phyloP scores from a whole-genome alignment of 2,329 filamentous ascomycete genomes.

The Diaporthe sp. region DNA sequence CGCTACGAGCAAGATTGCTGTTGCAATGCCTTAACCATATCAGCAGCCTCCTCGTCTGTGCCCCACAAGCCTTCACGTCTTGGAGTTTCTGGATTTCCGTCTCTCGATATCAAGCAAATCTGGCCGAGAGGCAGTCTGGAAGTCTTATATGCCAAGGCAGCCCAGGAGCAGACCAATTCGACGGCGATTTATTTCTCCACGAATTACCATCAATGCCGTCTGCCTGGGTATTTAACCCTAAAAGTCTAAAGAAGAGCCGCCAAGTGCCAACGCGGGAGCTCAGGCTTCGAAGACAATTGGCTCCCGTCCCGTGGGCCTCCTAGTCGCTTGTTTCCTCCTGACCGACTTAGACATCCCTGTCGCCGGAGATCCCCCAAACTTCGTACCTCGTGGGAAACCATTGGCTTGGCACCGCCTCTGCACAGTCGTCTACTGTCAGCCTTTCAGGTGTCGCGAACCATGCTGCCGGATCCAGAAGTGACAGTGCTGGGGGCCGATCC shows the following conservation, averaged over 20 bases:
- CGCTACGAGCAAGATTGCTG: neutral
- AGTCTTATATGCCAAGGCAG: conserved; percentile 28
- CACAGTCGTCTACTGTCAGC: neutral
- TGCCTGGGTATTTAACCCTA: conserved; percentile 17
- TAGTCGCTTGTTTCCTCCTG: conserved; percentile 24
- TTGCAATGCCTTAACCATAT: conserved; percentile 5
- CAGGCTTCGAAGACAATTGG: conserved; percentile 17
- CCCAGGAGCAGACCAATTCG: neutral
- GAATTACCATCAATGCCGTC: neutral
- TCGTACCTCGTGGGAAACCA: conserved; percentile 12
- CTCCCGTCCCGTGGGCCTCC: conserved; percentile 11
- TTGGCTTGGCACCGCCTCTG: conserved; percentile 20
- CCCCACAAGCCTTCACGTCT: neutral
- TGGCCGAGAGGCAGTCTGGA: conserved; percentile 3
- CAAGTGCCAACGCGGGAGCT: conserved; percentile 21
- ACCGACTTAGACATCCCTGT: conserved; percentile 16
- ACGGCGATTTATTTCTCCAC: conserved; percentile 23
- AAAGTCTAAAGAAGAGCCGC: conserved; percentile 22
- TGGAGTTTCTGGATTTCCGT: neutral
- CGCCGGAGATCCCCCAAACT: neutral
- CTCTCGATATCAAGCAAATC: neutral
- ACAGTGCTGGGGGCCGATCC: conserved; percentile 54
- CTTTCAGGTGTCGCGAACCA: conserved; percentile 37
- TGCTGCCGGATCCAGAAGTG: conserved; percentile 48
- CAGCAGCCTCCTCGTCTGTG: neutral